Conservation (phyloP, 2,329 filamentous ascomycete genomes). For the Sporothrix humicola region DNA sequence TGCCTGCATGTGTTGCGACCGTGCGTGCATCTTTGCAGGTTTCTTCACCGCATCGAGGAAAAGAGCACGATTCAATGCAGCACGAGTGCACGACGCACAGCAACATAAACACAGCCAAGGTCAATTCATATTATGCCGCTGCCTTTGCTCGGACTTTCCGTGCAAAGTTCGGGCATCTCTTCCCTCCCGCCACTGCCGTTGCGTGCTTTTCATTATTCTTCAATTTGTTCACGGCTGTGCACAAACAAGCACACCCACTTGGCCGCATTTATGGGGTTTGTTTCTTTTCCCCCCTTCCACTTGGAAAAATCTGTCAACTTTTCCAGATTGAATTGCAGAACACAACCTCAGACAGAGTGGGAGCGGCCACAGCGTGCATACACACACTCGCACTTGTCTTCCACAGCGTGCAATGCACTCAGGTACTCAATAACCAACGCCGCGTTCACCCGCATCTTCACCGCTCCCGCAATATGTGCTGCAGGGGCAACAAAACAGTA, state of each 20-base stretch:
- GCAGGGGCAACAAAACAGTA: background rate
- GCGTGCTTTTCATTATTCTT: conserved; percentile 1
- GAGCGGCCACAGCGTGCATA: background rate
- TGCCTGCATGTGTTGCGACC: background rate
- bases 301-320: background rate
- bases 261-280: background rate
- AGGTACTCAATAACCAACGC: background rate
- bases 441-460: conserved; percentile 4
- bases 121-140: conserved; percentile 24
- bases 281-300: background rate
- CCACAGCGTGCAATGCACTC: background rate
- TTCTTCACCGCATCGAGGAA: conserved; percentile 8
- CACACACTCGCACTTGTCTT: background rate
- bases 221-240: background rate
- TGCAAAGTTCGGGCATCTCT: background rate
- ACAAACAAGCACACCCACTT: background rate
- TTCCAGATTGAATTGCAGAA: background rate
- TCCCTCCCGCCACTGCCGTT: conserved; percentile 1
- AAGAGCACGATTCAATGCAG: background rate
- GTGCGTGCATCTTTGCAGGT: background rate
- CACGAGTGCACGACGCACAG: too few relatives aligned
- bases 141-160: conserved; percentile 21
- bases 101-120: background rate
- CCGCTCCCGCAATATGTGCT: conserved; percentile 14
- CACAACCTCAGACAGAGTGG: background rate